Evolutionary conservation across 1,284 basidiomycete species (phyloP), one percentile per base, ranked within the genome.

Genomic region (Mycosarcoma maydis): DNA sequence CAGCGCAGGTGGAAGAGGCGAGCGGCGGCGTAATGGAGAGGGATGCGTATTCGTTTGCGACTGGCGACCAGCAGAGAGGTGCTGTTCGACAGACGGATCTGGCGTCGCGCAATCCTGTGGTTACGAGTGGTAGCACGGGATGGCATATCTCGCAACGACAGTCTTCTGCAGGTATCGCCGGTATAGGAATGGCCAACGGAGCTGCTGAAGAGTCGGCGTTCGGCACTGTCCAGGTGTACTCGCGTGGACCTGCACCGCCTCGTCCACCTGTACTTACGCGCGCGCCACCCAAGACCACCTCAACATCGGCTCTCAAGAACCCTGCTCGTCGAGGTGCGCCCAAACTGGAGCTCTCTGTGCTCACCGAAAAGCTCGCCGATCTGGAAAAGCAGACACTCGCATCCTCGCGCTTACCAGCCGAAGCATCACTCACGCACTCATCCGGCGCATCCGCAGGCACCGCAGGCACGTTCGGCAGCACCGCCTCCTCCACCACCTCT

Each of bases 101-200:
- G 1, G 33, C 39, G 4, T 23, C 24, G 6, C 13, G 34, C 3
- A 11, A 22, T 2, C 26, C 48, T 3, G 44, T 44, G 2, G 6
- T 72, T 16, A 72, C 64, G 0, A 29, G 32, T 2, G 65, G 52
- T 13, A 22, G 20, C 6, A 5, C 19, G 1, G 43, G 30, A 1
- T 72, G 69, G 69, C 13, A 22, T 5, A 72, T 72, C 39, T 24
- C 47, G 6, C 65, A 40, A 34, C 53, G 26, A n/a, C 34, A 36
- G 23, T 16, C 32, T n/a, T 46, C 34, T 6, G 17, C 22, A 1
- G 9, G 7, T n/a, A 9, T 8, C 33, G 9, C 22, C n/a, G 33
- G 23, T 27, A 33, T 17, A 24, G 6, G 11, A 34, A 34, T 6
- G 2, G 2, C n/a, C n/a, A n/a, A n/a, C n/a, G n/a, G n/a, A n/a